A percentile compares a stretch with the other conserved stretches of the same genome.
Evolutionary conservation across 768 basidiomycete species (phyloP).

Genomic region (Boletellus ananiceps): DNA sequence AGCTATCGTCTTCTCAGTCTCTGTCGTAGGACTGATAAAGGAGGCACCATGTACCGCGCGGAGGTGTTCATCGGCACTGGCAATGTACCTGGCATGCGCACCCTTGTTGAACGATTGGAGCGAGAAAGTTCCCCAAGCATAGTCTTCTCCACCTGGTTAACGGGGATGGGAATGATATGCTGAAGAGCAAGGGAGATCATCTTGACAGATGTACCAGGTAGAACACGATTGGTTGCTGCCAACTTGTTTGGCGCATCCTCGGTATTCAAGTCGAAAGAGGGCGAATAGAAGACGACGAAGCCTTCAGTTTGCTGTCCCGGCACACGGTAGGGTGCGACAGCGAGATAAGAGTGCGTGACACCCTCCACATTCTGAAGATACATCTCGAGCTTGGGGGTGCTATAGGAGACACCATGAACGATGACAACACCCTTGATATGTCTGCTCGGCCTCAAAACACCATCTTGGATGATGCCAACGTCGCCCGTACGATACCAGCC

Average conservation of each 20-base stretch:
- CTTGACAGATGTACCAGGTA: slow-evolving; percentile 28
- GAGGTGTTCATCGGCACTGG: no score
- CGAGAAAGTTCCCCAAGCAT: slow-evolving; percentile 45
- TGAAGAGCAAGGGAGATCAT: slow-evolving; percentile 35
- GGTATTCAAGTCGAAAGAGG: slow-evolving; percentile 21
- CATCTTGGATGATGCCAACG: slow-evolving; percentile 36
- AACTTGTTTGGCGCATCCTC: slow-evolving; percentile 23
- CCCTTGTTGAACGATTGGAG: slow-evolving; percentile 30
- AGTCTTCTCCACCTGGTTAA: slow-evolving; percentile 36
- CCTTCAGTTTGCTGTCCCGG: slow-evolving; percentile 37
- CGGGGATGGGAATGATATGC: slow-evolving; percentile 36
- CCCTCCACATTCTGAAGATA: slow-evolving; percentile 38
- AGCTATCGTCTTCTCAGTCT: slow-evolving; percentile 28
- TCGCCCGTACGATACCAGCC: slow-evolving; percentile 63
- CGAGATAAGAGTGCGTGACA: slow-evolving; percentile 30
- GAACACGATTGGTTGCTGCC: slow-evolving; percentile 26
- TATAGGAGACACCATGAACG: slow-evolving; percentile 38
- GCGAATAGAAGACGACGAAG: slow-evolving; percentile 37
- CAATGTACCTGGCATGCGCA: slow-evolving; percentile 27
- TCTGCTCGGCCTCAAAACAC: slow-evolving; percentile 34
- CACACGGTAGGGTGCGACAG: slow-evolving; percentile 35
- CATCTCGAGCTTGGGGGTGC: slow-evolving; percentile 32
- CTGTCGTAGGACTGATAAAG: slow-evolving; percentile 16
- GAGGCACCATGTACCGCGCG: slow-evolving; percentile 20
- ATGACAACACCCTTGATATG: slow-evolving; percentile 39